These are phyloP conservation scores for Mortierella sp. DNA, from an alignment of 371 early-diverging fungal genomes.

Conservation along the genomic window DNA sequence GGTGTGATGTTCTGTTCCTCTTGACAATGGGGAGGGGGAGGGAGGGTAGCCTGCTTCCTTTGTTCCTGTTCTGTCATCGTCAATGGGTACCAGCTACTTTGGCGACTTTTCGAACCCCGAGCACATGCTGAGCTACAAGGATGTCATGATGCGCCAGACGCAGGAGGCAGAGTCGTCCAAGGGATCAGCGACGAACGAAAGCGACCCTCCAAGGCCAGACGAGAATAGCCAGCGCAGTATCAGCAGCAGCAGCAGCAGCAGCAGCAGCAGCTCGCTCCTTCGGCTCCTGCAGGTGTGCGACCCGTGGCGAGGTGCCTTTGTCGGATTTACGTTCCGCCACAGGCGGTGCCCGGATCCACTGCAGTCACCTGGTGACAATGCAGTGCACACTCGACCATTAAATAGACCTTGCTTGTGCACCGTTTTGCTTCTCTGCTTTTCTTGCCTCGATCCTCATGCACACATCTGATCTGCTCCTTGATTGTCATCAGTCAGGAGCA, in stretches of 20 bases:
- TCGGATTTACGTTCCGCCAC: constrained; percentile 46
- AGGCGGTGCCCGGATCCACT: neutral
- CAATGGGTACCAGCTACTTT: constrained; percentile 86
- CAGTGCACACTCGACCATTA: too few relatives aligned
- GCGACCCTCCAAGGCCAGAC: neutral
- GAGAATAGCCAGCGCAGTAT: neutral
- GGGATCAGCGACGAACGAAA: neutral
- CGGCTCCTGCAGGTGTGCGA: constrained; percentile 23
- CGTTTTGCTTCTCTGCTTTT: too few relatives aligned
- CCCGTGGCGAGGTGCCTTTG: constrained; percentile 46
- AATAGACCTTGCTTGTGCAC: too few relatives aligned
- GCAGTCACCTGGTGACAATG: too few relatives aligned
- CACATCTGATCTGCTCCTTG: too few relatives aligned
- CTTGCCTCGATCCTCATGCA: too few relatives aligned
- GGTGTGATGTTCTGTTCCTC: too few relatives aligned
- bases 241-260: neutral
- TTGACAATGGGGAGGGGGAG: too few relatives aligned
- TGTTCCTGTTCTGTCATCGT: constrained; percentile 74
- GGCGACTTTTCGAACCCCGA: constrained; percentile 79
- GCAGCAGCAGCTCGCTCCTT: constrained; percentile 19
- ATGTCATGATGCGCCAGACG: constrained; percentile 69
- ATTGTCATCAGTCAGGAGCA: too few relatives aligned
- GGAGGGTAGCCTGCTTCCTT: constrained; percentile 79
- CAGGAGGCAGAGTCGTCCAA: constrained; percentile 10
- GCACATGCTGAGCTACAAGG: constrained; percentile 79